Evolutionary conservation across 2,329 filamentous ascomycete species (phyloP), one percentile per base, ranked within the genome.

Genomic region (Dactylonectria estremocensis): DNA sequence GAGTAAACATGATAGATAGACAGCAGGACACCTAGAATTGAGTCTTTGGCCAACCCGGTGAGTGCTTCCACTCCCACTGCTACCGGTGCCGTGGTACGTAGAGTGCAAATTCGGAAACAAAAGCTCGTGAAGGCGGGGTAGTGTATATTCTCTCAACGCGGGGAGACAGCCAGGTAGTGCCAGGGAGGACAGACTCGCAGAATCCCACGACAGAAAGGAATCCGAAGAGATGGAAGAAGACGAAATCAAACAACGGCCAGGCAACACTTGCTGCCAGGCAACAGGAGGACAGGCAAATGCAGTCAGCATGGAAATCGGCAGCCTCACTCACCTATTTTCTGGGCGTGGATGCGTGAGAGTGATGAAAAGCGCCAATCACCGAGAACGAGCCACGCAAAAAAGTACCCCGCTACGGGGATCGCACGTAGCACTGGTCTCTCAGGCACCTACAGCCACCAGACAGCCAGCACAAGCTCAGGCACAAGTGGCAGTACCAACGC

Each of bases 281-380:
- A 64, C 71, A 74, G 59, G 22, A 24, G 31, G 22, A 33, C 33
- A 57, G 50, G 43, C 45, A 22, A 55, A 73, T 64, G 65, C 67
- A 72, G 73, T 69, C 60, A 73, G 71, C 66, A 69, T 66, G 55
- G 53, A 74, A 65, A 65, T 60, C 66, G 69, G 66, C 63, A 68
- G 64, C 69, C 69, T 72, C 69, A 69, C 72, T 75, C 66, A 74
- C 73, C 72, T 74, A 67, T 66, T 75, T 69, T 69, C 66, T 69
- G 64, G 63, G 68, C 72, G 64, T 68, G 62, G 63, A 70, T 71
- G 70, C 68, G 69, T 70, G 63, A 74, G 72, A 73, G 64, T 43
- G 68, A 56, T 58, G 63, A 63, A 75, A 72, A 64, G 69, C 71
- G 73, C 73, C 73, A 74, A 74, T 75, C 72, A 75, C 43, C 64